Conservation (phyloP, 371 early-diverging fungal genomes). For the Apophysomyces variabilis region DNA sequence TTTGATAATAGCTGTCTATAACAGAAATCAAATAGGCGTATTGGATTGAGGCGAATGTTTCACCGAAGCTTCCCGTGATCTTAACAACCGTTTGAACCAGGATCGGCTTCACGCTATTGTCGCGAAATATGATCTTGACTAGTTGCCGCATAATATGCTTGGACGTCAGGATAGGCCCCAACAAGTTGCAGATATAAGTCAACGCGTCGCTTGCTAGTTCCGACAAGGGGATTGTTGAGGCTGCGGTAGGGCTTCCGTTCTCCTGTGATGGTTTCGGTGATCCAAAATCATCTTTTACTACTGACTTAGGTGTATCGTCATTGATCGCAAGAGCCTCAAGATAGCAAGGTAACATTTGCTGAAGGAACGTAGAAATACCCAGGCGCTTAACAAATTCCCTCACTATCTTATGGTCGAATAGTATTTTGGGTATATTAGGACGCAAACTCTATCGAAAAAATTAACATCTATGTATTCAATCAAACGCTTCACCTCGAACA, state of each 20-base stretch:
- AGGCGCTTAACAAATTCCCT: slow-evolving; percentile 60
- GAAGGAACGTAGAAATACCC: slow-evolving; percentile 59
- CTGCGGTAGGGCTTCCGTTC: slow-evolving; percentile 4
- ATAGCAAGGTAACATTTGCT: slow-evolving; percentile 67
- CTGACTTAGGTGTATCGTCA: slow-evolving; percentile 14
- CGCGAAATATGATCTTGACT: slow-evolving; percentile 59
- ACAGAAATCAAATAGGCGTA: slow-evolving; percentile 60
- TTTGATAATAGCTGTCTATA: slow-evolving; percentile 34
- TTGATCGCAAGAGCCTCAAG: slow-evolving; percentile 58
- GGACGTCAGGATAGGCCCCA: slow-evolving; percentile 65
- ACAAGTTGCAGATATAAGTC: slow-evolving; percentile 52
- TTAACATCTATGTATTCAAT: neutral
- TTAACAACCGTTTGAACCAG: slow-evolving; percentile 50
- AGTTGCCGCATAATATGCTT: slow-evolving; percentile 68
- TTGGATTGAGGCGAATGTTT: slow-evolving; percentile 68
- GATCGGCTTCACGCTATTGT: slow-evolving; percentile 44
- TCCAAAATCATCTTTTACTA: slow-evolving; percentile 23
- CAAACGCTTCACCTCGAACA: slow-evolving; percentile 58
- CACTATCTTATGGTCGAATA: slow-evolving; percentile 50
- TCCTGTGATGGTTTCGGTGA: slow-evolving; percentile 1
- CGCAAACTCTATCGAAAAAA: slow-evolving; percentile 45
- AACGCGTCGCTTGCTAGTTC: slow-evolving; percentile 58
- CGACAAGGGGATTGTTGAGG: slow-evolving; percentile 16
- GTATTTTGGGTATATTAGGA: slow-evolving; percentile 55
- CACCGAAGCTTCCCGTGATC: slow-evolving; percentile 62